Conservation (phyloP, 1,284 basidiomycete genomes). For the Ustilago cynodontis region DNA sequence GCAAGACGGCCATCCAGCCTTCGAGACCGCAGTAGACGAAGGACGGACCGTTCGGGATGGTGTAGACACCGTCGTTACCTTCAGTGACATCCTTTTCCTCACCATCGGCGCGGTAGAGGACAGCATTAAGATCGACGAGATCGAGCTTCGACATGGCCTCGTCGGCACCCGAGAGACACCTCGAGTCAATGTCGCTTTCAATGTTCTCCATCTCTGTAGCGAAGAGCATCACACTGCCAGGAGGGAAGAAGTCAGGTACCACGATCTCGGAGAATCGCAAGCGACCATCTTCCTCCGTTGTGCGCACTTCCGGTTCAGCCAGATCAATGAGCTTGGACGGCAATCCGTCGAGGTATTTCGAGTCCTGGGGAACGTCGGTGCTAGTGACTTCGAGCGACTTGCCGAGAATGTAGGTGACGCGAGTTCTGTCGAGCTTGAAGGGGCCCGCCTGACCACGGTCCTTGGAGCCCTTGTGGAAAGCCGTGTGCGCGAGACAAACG, state of each 20-base stretch:
- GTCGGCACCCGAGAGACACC: conserved; percentile 54
- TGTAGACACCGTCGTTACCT: conserved; percentile 60
- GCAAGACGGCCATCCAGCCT: conserved; percentile 61
- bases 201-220: conserved; percentile 60
- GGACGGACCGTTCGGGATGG: conserved; percentile 41
- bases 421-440: conserved; percentile 58
- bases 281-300: conserved; percentile 32
- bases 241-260: conserved; percentile 63
- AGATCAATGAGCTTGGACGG: conserved; percentile 58
- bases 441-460: conserved; percentile 57
- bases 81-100: conserved; percentile 64
- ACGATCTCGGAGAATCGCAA: conserved; percentile 56
- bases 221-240: conserved; percentile 65
- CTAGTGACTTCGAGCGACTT: conserved; percentile 55
- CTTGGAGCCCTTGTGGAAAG: conserved; percentile 55
- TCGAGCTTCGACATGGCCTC: conserved; percentile 58
- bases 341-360: conserved; percentile 50
- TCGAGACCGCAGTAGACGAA: conserved; percentile 65
- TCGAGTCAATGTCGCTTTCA: conserved; percentile 50
- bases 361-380: conserved; percentile 33
- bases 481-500: conserved; percentile 61
- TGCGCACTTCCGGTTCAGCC: conserved; percentile 47
- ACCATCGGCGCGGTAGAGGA: conserved; percentile 64
- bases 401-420: conserved; percentile 58
- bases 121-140: conserved; percentile 61